These are phyloP conservation scores for Solanum chmielewskii DNA, from an alignment of 257 asterid genomes.

Conservation along the genomic window DNA sequence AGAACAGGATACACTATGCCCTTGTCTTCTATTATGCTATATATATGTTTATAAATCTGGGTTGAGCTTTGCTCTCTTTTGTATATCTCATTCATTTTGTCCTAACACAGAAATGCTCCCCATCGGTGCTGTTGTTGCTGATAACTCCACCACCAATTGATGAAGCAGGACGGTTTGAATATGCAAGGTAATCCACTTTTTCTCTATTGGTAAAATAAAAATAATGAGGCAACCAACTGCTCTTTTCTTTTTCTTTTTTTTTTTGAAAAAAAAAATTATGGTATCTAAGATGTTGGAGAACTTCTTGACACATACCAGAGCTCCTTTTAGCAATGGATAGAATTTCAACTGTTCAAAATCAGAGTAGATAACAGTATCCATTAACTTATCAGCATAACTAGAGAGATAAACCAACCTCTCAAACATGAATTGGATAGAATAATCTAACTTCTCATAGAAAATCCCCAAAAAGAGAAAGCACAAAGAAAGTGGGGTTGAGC, in stretches of 20 bases:
- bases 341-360: neutral
- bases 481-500: neutral
- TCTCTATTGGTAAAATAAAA: neutral
- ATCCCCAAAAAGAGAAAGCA: neutral
- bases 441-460: neutral
- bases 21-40: neutral
- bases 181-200: conserved; percentile 45
- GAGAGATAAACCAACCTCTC: neutral
- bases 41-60: neutral
- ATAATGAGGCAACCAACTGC: neutral
- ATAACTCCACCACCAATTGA: conserved; percentile 87
- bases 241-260: neutral
- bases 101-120: conserved; percentile 40
- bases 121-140: conserved; percentile 50
- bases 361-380: neutral
- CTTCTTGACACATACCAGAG: neutral
- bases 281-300: neutral
- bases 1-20: neutral
- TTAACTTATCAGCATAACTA: neutral
- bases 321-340: neutral
- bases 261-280: neutral
- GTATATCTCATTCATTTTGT: conserved; percentile 7
- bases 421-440: neutral
- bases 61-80: neutral
- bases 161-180: conserved; percentile 59